Percentiles rank a stretch among this genome's conserved stretches.
Evolutionary conservation across 2,329 filamentous ascomycete genomes (phyloP).

Genomic region (Cryphonectria carpinicola): DNA sequence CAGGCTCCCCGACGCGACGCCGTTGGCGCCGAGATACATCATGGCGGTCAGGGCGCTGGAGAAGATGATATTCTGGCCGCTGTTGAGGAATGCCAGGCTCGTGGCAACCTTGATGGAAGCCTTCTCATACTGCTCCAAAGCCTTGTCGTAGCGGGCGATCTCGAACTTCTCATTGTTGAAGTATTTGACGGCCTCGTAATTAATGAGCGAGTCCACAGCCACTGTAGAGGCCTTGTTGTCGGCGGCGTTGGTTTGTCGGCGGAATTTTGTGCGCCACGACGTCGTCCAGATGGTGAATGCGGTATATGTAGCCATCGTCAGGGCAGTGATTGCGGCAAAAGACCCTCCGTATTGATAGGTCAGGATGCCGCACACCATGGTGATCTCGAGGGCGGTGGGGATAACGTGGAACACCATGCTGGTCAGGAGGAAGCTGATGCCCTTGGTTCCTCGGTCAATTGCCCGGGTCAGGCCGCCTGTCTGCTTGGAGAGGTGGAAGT

Average conservation of each 20-base stretch:
- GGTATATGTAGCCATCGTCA: conserved; percentile 92
- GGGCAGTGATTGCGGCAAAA: conserved; percentile 87
- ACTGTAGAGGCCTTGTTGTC: conserved; percentile 96
- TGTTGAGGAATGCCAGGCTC: conserved; percentile 89
- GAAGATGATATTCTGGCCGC: conserved; percentile 96
- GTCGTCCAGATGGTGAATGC: conserved; percentile 98
- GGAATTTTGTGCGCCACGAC: conserved; percentile 95
- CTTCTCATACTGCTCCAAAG: conserved; percentile 83
- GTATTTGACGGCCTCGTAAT: conserved; percentile 99
- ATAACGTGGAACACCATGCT: conserved; percentile 99
- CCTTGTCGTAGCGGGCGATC: conserved; percentile 85
- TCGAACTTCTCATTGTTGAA: conserved; percentile 99
- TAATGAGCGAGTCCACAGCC: conserved; percentile 94
- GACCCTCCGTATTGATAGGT: conserved; percentile 93
- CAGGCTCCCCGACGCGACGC: conserved; percentile 77
- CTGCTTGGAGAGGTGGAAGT: conserved; percentile 92
- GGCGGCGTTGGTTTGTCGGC: conserved; percentile 91
- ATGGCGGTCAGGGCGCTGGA: conserved; percentile 90
- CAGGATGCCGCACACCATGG: conserved; percentile 92
- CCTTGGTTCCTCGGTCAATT: conserved; percentile 96
- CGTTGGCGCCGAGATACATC: conserved; percentile 96
- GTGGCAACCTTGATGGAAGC: conserved; percentile 97
- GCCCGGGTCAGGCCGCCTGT: conserved; percentile 92
- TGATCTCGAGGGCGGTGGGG: conserved; percentile 90
- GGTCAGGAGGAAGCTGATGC: conserved; percentile 93